Evolutionary conservation across 768 basidiomycete species (phyloP), one percentile per base, ranked within the genome.

Genomic region (Suillus variegatus): DNA sequence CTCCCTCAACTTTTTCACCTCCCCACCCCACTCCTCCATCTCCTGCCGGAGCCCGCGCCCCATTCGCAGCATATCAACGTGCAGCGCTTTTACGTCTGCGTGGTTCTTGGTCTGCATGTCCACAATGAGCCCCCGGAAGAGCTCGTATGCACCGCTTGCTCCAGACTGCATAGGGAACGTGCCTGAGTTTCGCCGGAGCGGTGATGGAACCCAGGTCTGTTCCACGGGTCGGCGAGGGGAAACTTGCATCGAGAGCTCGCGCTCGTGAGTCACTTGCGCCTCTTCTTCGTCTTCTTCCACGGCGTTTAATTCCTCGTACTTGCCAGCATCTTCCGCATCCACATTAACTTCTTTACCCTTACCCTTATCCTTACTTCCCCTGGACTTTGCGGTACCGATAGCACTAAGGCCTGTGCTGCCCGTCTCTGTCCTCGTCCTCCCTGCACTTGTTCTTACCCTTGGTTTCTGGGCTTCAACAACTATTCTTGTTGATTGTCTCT

Each of bases 41-140:
- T 85, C 71, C 49, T 79, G 80, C 62, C 86, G 79, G 72, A 92
- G 77, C 32, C 83, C 83, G 41, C 88, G 77, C 2, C 90, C 89
- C 87, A 92, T 88, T 64, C 85, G 81, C 43, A 93, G 79, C 64
- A 92, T 71, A 71, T 93, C 91, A 66, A 93, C 70, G 75, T 93
- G 92, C 64, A 93, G 77, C 2, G 89, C 90, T 73, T 85, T 83
- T 83, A 92, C 85, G 80, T 92, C 88, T n/a, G 84, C 81, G 70
- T 84, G 83, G 28, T 85, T 87, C 73, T 92, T 90, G 67, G 82
- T 80, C 73, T 88, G 88, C 71, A 86, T 89, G 67, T 93, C 91
- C 67, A 82, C 85, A 86, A 93, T 86, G 65, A 86, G 88, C 63
- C 92, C 91, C 54, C 84, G 82, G 35, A 92, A 79, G 47, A 89